Percentiles rank a stretch among this genome's conserved stretches.
Evolutionary conservation across 352 stramenopile species (phyloP).

Genomic region (Pythium apleroticum): DNA sequence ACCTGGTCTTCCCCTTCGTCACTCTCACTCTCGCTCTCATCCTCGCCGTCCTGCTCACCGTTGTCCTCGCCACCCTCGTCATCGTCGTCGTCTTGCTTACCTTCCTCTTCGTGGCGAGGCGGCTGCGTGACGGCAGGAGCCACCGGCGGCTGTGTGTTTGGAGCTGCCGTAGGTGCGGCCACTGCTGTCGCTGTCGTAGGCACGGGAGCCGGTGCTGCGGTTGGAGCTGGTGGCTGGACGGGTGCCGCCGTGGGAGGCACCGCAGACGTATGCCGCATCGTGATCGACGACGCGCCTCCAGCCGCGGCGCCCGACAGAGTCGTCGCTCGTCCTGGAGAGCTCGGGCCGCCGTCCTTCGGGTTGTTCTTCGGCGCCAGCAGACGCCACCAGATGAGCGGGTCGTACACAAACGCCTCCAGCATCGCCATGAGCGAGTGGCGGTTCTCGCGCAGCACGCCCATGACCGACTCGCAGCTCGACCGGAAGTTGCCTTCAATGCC

Average conservation of each 20-base stretch:
- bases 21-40: constrained; percentile 25
- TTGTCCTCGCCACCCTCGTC: constrained; percentile 6
- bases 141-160: neutral
- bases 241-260: neutral
- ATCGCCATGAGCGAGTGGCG: constrained; percentile 99
- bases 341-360: constrained; percentile 23
- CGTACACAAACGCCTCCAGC: constrained; percentile 99
- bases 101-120: constrained; percentile 19
- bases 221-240: neutral
- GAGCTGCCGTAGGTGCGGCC: neutral
- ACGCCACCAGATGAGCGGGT: constrained; percentile 99
- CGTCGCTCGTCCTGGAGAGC: constrained; percentile 4
- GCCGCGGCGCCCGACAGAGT: neutral
- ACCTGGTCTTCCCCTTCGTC: constrained; percentile 29
- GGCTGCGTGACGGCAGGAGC: neutral
- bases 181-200: neutral
- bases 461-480: constrained; percentile 97
- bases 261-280: neutral
- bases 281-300: constrained; percentile 1
- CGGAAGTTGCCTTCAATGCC: constrained; percentile 99
- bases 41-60: constrained; percentile 30
- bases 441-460: constrained; percentile 98
- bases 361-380: constrained; percentile 66
- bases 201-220: constrained; percentile 1
- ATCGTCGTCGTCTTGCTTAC: constrained; percentile 34